Percentiles rank a stretch among this genome's conserved stretches.
These are phyloP conservation scores for Dactylellina haptotyla DNA, from an alignment of 2,329 filamentous ascomycete species.

Conservation along the genomic window DNA sequence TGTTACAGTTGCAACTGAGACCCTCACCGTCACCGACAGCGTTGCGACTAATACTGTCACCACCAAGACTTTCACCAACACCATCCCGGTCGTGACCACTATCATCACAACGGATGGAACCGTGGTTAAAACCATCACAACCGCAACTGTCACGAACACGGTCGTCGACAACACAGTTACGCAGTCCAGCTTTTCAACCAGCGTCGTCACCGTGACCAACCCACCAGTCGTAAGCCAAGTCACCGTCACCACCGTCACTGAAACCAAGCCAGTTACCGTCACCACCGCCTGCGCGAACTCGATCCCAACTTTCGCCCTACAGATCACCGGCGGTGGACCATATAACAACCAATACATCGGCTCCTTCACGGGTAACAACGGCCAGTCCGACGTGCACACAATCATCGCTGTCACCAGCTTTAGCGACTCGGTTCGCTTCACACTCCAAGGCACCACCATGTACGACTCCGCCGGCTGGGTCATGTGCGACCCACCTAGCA, in stretches of 20 bases:
- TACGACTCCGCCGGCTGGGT: slow-evolving; percentile 5
- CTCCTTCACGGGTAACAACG: background rate
- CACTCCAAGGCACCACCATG: background rate
- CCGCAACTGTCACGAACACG: background rate
- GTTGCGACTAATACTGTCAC: background rate
- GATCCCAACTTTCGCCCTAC: slow-evolving; percentile 6
- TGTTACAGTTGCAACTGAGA: slow-evolving; percentile 5
- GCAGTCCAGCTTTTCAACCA: background rate
- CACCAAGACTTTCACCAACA: slow-evolving; percentile 1
- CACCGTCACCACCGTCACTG: slow-evolving; percentile 3
- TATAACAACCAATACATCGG: slow-evolving; percentile 18
- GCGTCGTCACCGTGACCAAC: background rate
- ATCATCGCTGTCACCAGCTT: background rate
- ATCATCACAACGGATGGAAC: slow-evolving; percentile 5
- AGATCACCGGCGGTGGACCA: slow-evolving; percentile 15
- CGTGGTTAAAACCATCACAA: slow-evolving; percentile 7
- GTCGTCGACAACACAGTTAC: slow-evolving; percentile 2
- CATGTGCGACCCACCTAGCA: background rate
- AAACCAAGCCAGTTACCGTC: background rate
- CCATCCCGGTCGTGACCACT: background rate
- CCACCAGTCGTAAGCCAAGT: background rate
- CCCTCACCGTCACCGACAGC: slow-evolving; percentile 2
- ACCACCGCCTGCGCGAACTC: slow-evolving; percentile 3
- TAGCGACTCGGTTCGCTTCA: slow-evolving; percentile 1
- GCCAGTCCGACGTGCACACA: background rate